These are phyloP conservation scores for Jackrogersella minutella DNA, from an alignment of 495 filamentous ascomycete species.

Conservation along the genomic window DNA sequence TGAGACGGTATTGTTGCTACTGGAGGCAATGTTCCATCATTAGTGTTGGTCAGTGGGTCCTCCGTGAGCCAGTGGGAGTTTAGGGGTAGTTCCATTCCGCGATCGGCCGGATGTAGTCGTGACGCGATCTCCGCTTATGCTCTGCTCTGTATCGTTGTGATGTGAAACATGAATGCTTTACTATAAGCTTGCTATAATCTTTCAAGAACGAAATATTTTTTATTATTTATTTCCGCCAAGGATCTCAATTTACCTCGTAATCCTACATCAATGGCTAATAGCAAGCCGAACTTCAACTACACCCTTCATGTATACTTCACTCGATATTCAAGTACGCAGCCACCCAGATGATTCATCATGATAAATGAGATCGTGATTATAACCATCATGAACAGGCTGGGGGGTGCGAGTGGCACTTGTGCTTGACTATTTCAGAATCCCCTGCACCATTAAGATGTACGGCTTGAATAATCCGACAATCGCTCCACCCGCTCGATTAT, in stretches of 20 bases:
- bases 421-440: conserved; percentile 34
- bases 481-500: conserved; percentile 15
- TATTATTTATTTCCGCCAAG: background rate
- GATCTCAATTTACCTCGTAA: background rate
- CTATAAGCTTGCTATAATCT: background rate
- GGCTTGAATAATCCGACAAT: conserved; percentile 11
- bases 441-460: conserved; percentile 24
- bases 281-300: background rate
- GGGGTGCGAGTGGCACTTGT: conserved; percentile 32
- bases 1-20: background rate
- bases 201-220: too few species aligned
- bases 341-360: background rate
- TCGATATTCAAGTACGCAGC: conserved; percentile 40
- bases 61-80: conserved; percentile 17
- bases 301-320: conserved; percentile 38
- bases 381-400: conserved; percentile 26
- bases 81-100: background rate
- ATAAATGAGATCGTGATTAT: background rate
- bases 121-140: background rate
- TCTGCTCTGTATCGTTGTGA: background rate
- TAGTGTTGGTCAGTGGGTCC: conserved; percentile 7
- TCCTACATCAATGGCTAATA: conserved; percentile 19
- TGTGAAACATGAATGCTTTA: background rate
- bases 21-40: background rate
- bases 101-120: conserved; percentile 23